These are phyloP conservation scores for Ceratobasidium sp. DNA, from an alignment of 1,284 basidiomycete species.

Conservation along the genomic window DNA sequence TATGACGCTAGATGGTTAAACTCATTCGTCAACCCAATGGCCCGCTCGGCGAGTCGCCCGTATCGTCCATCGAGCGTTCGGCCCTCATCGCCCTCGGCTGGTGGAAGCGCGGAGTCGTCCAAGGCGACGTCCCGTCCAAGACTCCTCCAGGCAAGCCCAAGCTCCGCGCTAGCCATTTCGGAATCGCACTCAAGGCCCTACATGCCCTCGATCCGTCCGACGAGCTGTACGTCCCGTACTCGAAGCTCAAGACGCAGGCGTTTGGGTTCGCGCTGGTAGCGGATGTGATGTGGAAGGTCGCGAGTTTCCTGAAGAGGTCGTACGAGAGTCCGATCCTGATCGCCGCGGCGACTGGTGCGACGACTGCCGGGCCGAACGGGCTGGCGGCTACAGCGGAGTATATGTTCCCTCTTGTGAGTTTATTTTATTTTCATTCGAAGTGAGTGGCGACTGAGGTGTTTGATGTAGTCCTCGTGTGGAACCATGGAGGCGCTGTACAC, in stretches of 20 bases:
- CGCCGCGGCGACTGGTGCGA: background rate
- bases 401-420: conserved; percentile 7
- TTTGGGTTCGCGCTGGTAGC: background rate
- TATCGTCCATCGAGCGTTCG: conserved; percentile 8
- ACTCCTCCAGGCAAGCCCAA: background rate
- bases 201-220: conserved; percentile 2
- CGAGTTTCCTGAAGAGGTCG: conserved; percentile 3
- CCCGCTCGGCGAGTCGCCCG: conserved; percentile 7
- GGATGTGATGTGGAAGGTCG: background rate
- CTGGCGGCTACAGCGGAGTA: background rate
- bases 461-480: conserved; percentile 8
- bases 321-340: background rate
- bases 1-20: conserved; percentile 15
- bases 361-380: background rate
- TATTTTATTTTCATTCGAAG: background rate
- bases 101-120: background rate
- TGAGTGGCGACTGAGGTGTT: too few relatives aligned
- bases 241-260: background rate
- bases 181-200: conserved; percentile 24
- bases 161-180: conserved; percentile 34
- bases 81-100: conserved; percentile 20
- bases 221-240: conserved; percentile 4
- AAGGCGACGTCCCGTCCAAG: background rate
- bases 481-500: conserved; percentile 11
- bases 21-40: background rate